Percentiles rank a stretch among this genome's conserved stretches.
Conservation (phyloP, 352 stramenopile genomes). For the Phytophthora syringae region DNA sequence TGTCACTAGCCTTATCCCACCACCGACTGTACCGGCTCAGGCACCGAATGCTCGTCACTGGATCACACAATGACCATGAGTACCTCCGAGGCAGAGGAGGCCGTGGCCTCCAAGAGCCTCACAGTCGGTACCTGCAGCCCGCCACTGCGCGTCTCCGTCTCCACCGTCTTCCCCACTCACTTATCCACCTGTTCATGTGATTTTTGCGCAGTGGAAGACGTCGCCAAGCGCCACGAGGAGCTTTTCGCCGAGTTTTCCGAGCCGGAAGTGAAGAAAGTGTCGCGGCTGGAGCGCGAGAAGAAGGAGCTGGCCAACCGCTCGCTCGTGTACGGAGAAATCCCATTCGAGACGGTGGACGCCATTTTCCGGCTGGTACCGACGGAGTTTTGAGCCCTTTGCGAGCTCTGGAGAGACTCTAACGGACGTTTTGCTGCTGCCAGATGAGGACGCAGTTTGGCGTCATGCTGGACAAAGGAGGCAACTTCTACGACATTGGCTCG, state of each 20-base stretch:
- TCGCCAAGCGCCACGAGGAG: slow-evolving; percentile 44
- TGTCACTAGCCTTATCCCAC: too few relatives aligned
- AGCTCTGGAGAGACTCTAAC: neutral
- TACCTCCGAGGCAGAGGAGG: slow-evolving; percentile 20
- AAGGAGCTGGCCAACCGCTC: slow-evolving; percentile 70
- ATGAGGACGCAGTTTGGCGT: slow-evolving; percentile 67
- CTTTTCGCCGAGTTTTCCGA: slow-evolving; percentile 61
- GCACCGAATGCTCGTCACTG: neutral
- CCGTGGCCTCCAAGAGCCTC: slow-evolving; percentile 24
- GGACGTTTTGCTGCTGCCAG: slow-evolving; percentile 23
- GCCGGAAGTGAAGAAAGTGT: slow-evolving; percentile 59
- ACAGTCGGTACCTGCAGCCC: slow-evolving; percentile 22
- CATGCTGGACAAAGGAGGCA: slow-evolving; percentile 64
- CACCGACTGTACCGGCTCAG: slow-evolving; percentile 4
- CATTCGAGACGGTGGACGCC: slow-evolving; percentile 57
- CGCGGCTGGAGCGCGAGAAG: slow-evolving; percentile 66
- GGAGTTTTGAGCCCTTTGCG: neutral
- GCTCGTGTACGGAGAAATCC: slow-evolving; percentile 72
- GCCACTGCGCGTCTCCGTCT: too few relatives aligned
- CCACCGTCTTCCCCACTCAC: slow-evolving; percentile 7
- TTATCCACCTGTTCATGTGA: neutral
- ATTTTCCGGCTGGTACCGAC: slow-evolving; percentile 62
- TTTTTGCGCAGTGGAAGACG: slow-evolving; percentile 51
- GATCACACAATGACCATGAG: too few relatives aligned
- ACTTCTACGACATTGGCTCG: slow-evolving; percentile 77